Base-by-base conservation (phyloP, 768 basidiomycete genomes). In the Mrakia gelida region DNA sequence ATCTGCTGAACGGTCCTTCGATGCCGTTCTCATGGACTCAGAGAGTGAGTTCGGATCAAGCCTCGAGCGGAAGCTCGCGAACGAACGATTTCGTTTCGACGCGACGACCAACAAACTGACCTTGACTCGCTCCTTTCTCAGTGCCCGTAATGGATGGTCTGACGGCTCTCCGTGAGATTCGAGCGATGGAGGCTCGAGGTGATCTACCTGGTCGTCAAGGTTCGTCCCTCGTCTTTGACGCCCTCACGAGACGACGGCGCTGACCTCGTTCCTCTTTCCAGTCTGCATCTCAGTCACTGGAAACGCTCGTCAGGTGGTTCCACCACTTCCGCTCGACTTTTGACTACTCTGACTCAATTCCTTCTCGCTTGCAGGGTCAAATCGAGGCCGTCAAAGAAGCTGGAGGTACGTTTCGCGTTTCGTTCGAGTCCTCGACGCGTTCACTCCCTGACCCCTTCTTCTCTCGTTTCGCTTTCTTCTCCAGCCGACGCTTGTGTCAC, bases 61-160 rank as follows among this genome's bases (percentile, higher is more conserved):
- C 45, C 49, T 52, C 18, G 45, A 49, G n/a, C 45, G 49, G 49
- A 45, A 38, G 38, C 38, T 7, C 45, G 49, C 16, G 49, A 2
- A 16, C 11, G 9, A 9, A 2, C 11, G 45, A 11, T 10, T 45
- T 45, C 45, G 49, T 52, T 21, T 3, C 49, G 18, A 52, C 49
- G 15, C 18, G 49, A 52, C 49, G 9, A 9, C 11, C 16, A 21
- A 4, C 15, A 16, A 52, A 18, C 16, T 18, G 28, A 30, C 32
- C 1, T 26, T 11, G 23, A 30, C 0, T 18, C 23, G 1, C 34
- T 41, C 45, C 26, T 41, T 71, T 71, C 32, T 34, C n/a, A 67
- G 38, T 70, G 67, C 67, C 67, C 5, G 41, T 70, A 1, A 70
- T 70, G 67, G 67, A 70, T 15, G 67, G 67, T 8, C 26, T 70